Evolutionary conservation across 2,329 filamentous ascomycete species (phyloP), one percentile per base, ranked within the genome.

Genomic region (Trichothecium roseum): DNA sequence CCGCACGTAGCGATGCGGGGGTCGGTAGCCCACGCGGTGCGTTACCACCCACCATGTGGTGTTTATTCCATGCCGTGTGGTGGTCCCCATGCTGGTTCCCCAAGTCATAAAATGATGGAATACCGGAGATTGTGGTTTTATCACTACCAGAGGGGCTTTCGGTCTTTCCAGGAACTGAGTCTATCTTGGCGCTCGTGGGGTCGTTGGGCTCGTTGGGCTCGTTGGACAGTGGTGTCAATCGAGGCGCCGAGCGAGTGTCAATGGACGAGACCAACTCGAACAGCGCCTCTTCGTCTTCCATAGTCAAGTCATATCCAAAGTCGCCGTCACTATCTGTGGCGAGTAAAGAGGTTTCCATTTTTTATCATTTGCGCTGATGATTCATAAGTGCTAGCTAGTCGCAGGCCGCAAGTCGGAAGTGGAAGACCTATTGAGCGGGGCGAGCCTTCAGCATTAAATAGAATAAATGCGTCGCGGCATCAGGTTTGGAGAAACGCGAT

Each of bases 231-330:
- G 20, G n/a, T 20, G 10, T 22, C 34, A 30, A n/a, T 13, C 18
- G 8, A 39, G 29, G 47, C 27, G 32, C 35, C 36, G 27, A 45
- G 44, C 32, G 37, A 28, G 28, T 43, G 28, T 28, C 42, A 24
- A 37, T 27, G 28, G 50, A 39, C 12, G 52, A 45, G 31, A 50
- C 49, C 28, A 63, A 47, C 34, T 57, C 39, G 35, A 53, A 46
- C 13, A 69, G 45, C 30, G 62, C 41, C 28, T 60, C 45, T 39
- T 71, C 67, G 20, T 71, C 66, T 18, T 70, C 66, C 1, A 51
- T 42, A 3, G 64, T 62, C 30, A 68, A 53, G 42, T 69, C 61
- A 45, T 65, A 68, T 38, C 56, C 62, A 48, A 64, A 69, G 30
- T 68, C 63, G 44, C 53, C 57, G 42, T 64, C 59, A 41, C 50